Base-by-base conservation (phyloP, 2,329 filamentous ascomycete species). In the Intubia oerlemansii region DNA sequence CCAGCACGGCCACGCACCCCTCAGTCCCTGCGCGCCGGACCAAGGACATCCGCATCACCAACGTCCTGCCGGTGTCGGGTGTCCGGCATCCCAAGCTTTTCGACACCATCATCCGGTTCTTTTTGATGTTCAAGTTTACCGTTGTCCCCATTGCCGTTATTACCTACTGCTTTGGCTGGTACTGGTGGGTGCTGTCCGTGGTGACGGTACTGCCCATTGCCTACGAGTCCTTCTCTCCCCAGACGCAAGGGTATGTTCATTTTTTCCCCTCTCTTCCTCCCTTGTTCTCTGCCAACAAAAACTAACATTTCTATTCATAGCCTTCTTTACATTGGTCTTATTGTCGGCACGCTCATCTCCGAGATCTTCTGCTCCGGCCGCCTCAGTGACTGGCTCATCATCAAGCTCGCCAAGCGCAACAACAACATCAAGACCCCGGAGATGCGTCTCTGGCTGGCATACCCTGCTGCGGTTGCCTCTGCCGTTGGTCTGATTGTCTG, bases 381-480 rank as follows among this genome's bases (percentile, higher is more conserved):
- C n/a, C 39, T 66, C 13, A 63, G 59, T 38, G 64, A 67, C 41
- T 45, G 42, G 31, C 49, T 67, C 10, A 50, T 65, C n/a, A 32
- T 47, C n/a, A 42, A 41, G 22, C 39, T 66, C 19, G 51, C 57
- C 1, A 52, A 47, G 36, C 46, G 43, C 27, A 43, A 42, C 11
- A 49, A 50, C 16, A 36, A 54, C 6, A 12, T 31, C 6, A 51
- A 56, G 18, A 45, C 54, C 2, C 48, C 62, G 0, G 62, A 68
- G 42, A 63, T 62, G 59, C 49, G 63, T 11, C 41, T 67, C 14
- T 67, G 60, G 59, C 42, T 66, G 10, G 53, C 51, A 3, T 66
- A 65, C 42, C 62, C 62, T 6, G 62, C 59, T 10, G 50, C 54
- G 3, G 7, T 57, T 5, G 32, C 63, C 9, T 60, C 52, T 1